A percentile compares a stretch with the other conserved stretches of the same genome.
Conservation (phyloP, 2,329 filamentous ascomycete species). For the Talaromyces sp. region DNA sequence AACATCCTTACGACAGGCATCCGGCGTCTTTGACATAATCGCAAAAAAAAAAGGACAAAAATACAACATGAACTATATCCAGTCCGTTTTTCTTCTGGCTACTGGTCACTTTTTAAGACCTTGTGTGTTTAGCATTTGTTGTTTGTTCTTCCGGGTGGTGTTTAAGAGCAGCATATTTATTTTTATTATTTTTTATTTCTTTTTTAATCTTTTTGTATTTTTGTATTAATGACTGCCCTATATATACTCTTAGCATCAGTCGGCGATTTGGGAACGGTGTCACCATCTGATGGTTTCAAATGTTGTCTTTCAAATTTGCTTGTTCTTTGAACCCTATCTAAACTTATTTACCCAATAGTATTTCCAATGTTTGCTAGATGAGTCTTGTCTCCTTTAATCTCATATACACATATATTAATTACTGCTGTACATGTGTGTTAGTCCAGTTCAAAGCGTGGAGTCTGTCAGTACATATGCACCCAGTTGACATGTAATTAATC, state of each 20-base stretch:
- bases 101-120: not conserved
- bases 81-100: not conserved
- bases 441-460: no score
- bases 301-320: not conserved
- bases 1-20: conserved; percentile 26
- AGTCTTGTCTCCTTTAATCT: not conserved
- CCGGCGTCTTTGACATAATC: not conserved
- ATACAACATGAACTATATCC: not conserved
- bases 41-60: not conserved
- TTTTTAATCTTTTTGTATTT: not conserved
- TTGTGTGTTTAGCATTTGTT: not conserved
- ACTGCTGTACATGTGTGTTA: no score
- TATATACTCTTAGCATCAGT: not conserved
- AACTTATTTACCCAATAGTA: not conserved
- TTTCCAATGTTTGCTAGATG: not conserved
- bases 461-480: no score
- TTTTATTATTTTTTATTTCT: not conserved
- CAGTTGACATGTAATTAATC: no score
- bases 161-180: not conserved
- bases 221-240: not conserved
- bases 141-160: not conserved
- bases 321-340: not conserved
- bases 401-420: not conserved
- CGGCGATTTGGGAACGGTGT: not conserved
- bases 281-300: not conserved